phyloP scores from a whole-genome alignment of 1,139 yeast species.

The Nakaseomyces delphensis region DNA sequence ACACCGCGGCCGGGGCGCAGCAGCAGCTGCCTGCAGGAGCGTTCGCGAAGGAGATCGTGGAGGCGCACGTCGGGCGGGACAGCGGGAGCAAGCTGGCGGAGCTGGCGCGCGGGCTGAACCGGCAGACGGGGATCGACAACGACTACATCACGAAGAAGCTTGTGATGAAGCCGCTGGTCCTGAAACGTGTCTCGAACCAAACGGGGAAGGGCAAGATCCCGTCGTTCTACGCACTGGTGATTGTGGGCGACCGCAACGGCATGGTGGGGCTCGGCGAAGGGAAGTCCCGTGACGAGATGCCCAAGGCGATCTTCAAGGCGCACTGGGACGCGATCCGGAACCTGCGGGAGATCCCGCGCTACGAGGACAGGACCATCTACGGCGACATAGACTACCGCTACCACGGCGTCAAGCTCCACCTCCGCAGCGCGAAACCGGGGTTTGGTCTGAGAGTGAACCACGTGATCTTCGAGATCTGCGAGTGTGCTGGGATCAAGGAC shows the following conservation, averaged over 20 bases:
- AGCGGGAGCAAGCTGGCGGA: slow-evolving; percentile 19
- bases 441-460: slow-evolving; percentile 92
- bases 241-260: slow-evolving; percentile 90
- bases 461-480: slow-evolving; percentile 83
- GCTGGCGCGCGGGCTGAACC: slow-evolving; percentile 51
- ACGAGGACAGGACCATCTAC: slow-evolving; percentile 83
- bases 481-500: slow-evolving; percentile 91
- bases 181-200: slow-evolving; percentile 83
- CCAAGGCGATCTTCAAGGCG: slow-evolving; percentile 74
- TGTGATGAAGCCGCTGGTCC: slow-evolving; percentile 55
- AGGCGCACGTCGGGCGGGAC: slow-evolving; percentile 9
- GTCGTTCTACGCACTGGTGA: slow-evolving; percentile 75
- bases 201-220: slow-evolving; percentile 90
- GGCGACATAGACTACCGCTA: slow-evolving; percentile 77
- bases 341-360: slow-evolving; percentile 71
- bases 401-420: slow-evolving; percentile 76
- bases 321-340: slow-evolving; percentile 93
- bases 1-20: too few species aligned
- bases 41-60: slow-evolving; percentile 9
- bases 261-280: slow-evolving; percentile 96
- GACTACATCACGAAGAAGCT: slow-evolving; percentile 52
- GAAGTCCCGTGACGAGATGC: slow-evolving; percentile 69
- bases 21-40: slow-evolving; percentile 37
- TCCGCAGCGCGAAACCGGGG: slow-evolving; percentile 88
- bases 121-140: slow-evolving; percentile 67